phyloP scores from a whole-genome alignment of 2,329 filamentous ascomycete species.

The Penicillium italicum region DNA sequence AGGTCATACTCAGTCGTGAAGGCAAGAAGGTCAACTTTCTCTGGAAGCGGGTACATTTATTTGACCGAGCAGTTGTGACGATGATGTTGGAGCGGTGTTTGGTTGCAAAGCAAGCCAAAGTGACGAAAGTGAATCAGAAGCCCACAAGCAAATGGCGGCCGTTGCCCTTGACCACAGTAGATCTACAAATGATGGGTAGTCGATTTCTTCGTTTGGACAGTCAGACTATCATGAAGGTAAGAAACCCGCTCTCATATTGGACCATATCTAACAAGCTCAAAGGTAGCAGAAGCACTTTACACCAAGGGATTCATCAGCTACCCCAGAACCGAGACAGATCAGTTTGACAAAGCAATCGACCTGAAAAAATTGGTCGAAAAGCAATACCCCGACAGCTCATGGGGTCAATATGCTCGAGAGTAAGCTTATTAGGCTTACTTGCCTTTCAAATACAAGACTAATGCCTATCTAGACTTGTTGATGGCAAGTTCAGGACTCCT shows the following conservation, averaged over 20 bases:
- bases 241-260: not conserved
- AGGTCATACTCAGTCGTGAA: slow-evolving; percentile 73
- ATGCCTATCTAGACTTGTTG: slow-evolving; percentile 52
- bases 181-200: slow-evolving; percentile 93
- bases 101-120: slow-evolving; percentile 68
- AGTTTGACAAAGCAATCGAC: slow-evolving; percentile 88
- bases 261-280: slow-evolving; percentile 2
- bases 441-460: not conserved
- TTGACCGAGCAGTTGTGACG: slow-evolving; percentile 76
- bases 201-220: slow-evolving; percentile 85
- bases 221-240: slow-evolving; percentile 77
- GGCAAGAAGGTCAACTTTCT: slow-evolving; percentile 75
- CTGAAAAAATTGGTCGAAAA: slow-evolving; percentile 75
- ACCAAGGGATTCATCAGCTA: slow-evolving; percentile 97
- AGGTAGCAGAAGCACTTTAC: slow-evolving; percentile 77
- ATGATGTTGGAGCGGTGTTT: slow-evolving; percentile 86
- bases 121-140: slow-evolving; percentile 83
- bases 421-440: slow-evolving; percentile 24
- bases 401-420: slow-evolving; percentile 76
- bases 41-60: slow-evolving; percentile 79
- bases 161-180: slow-evolving; percentile 88
- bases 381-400: slow-evolving; percentile 70
- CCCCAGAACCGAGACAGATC: slow-evolving; percentile 93
- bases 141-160: slow-evolving; percentile 93
- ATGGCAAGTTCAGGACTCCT: slow-evolving; percentile 76